Base-by-base conservation (phyloP, 306 rosid species). In the Citrullus amarus region DNA sequence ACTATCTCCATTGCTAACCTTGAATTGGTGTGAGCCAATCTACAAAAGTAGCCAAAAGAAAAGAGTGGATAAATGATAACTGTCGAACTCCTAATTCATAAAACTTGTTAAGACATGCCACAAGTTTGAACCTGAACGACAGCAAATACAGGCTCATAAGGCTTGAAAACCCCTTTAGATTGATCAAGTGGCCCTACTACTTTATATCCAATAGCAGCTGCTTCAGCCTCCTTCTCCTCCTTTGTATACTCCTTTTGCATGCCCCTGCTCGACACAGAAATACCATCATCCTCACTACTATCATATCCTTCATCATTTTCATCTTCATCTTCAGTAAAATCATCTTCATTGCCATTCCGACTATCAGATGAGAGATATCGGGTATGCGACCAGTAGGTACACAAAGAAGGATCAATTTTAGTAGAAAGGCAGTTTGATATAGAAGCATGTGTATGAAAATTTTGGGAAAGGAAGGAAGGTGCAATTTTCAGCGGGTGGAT, bases 21-120 rank as follows among this genome's bases (percentile, higher is more conserved):
- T 92, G 85, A 92, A 92, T 86, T 92, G 93, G 80, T 95, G 98
- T 15, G 97, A 95, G 57, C 99, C 99, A 83, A 95, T 81, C 98
- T 92, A 51, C 77, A 50, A 30, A 8, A 50, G 9, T 14, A 13
- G 3, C 60, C 61, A 79, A 74, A 44, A 68, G 41, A 72, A 70
- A 46, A 65, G 71, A 69, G 54, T 2, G 39, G 60, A 9, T 44
- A 53, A 80, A 43, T 57, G 54, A 76, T 76, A 22, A 60, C 17
- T 25, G 57, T 20, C 16, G 58, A 30, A 57, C 59, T n/a, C n/a
- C 55, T 36, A 55, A 76, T 41, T 56, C 67, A 63, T 28, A 63
- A 46, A 61, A 41, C 9, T 63, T 36, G n/a, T 17, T 25, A 15
- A 63, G 34, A 22, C 11, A 50, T 30, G 32, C 30, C 39, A 50